Percentiles rank a stretch among this genome's conserved stretches.
Evolutionary conservation across 441 rosid species (phyloP).

Genomic region (Populus tomentosa): DNA sequence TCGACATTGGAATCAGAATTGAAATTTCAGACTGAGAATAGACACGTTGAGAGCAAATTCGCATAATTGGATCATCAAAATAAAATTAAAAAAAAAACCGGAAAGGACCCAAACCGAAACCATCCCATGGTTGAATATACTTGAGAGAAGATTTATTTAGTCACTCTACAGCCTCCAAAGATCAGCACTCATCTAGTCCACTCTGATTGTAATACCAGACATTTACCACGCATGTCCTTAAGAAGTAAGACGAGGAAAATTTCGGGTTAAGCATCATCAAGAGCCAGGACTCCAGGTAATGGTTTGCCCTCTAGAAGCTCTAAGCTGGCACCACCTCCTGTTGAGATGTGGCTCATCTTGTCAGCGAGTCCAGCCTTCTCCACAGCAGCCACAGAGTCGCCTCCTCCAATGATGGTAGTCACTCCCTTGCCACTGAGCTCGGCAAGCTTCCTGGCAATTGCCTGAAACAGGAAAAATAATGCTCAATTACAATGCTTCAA

Average conservation of each 20-base stretch:
- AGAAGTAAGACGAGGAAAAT: not conserved
- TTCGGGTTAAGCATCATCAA: slow-evolving; percentile 56
- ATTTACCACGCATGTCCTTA: not conserved
- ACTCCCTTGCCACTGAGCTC: too few species aligned
- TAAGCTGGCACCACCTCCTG: slow-evolving; percentile 94
- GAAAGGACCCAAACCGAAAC: not conserved
- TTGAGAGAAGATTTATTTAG: slow-evolving; percentile 22
- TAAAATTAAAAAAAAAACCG: not conserved
- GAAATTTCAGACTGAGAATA: not conserved
- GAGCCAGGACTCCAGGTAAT: slow-evolving; percentile 96
- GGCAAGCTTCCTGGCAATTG: too few species aligned
- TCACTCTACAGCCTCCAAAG: slow-evolving; percentile 27
- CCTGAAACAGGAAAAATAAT: not conserved
- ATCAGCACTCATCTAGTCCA: slow-evolving; percentile 13
- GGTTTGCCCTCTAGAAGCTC: slow-evolving; percentile 90
- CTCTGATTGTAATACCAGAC: slow-evolving; percentile 31
- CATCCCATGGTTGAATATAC: not conserved
- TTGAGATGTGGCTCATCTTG: slow-evolving; percentile 92
- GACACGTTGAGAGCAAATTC: not conserved
- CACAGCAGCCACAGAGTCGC: too few species aligned
- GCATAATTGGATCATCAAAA: not conserved
- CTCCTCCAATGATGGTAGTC: too few species aligned
- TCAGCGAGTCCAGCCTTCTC: slow-evolving; percentile 41
- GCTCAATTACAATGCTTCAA: not conserved
- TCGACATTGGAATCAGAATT: not conserved